Evolutionary conservation across 208 protist genomes (phyloP).

Genomic region (Willaertia magna): DNA sequence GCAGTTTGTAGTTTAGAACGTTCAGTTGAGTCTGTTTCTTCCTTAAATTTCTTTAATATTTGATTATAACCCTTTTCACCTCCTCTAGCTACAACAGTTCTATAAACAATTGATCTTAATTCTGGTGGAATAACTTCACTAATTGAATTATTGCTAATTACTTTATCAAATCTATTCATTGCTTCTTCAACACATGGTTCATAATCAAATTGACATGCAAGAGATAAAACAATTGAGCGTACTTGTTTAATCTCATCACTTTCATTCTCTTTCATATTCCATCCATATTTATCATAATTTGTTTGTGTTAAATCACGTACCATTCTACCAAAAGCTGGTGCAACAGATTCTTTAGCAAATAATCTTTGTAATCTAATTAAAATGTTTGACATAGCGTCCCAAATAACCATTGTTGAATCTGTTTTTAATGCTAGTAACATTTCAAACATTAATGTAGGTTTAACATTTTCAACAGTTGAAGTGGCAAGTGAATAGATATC

Average conservation of each 20-base stretch:
- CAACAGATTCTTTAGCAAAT: not conserved
- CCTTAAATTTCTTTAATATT: not conserved
- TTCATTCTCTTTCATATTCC: too few relatives aligned
- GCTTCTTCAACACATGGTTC: not conserved
- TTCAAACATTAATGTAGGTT: not conserved
- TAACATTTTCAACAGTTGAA: not conserved
- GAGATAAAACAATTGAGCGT: not conserved
- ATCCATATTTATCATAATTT: not conserved
- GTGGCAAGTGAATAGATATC: not conserved
- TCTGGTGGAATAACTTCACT: not conserved
- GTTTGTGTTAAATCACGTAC: not conserved
- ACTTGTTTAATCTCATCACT: not conserved
- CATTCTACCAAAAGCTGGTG: not conserved
- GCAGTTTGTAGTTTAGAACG: not conserved
- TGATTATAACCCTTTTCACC: not conserved
- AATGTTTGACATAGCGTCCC: not conserved
- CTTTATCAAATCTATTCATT: not conserved
- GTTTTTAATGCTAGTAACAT: not conserved
- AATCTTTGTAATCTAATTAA: not conserved
- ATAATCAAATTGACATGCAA: not conserved
- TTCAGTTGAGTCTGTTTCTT: not conserved
- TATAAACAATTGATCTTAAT: not conserved
- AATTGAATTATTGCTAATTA: not conserved
- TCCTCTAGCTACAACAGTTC: not conserved
- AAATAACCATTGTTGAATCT: not conserved